phyloP scores from a whole-genome alignment of 2,329 filamentous ascomycete species.

The Clarireedia homoeocarpa region DNA sequence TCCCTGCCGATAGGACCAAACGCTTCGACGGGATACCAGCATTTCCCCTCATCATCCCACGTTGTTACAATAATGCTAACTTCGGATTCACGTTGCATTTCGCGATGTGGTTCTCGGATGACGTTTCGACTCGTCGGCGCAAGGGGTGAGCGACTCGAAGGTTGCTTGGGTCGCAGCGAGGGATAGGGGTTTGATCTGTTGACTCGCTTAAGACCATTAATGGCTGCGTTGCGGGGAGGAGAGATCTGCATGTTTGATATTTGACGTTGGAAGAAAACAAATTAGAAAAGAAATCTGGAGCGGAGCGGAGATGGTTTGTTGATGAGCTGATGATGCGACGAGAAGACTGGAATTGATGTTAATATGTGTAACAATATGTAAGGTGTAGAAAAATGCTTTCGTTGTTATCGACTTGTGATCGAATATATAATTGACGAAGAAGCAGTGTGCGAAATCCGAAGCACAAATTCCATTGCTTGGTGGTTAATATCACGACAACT shows the following conservation, averaged over 20 bases:
- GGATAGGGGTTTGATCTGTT: not conserved
- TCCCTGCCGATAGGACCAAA: constrained; percentile 8
- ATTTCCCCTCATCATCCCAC: constrained; percentile 10
- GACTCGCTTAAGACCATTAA: constrained; percentile 7
- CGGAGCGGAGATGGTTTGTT: not conserved
- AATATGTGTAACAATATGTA: constrained; percentile 7
- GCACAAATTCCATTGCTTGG: constrained; percentile 5
- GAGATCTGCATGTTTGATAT: constrained; percentile 7
- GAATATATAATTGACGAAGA: constrained; percentile 7
- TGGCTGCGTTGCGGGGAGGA: constrained; percentile 8
- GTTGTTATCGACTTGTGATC: constrained; percentile 3
- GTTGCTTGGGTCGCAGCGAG: constrained; percentile 1
- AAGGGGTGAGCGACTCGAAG: constrained; percentile 4
- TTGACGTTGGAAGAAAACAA: not conserved
- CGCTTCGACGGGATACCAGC: constrained; percentile 10
- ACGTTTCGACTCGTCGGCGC: constrained; percentile 1
- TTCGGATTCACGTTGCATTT: constrained; percentile 8
- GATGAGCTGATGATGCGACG: not conserved
- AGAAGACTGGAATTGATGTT: constrained; percentile 8
- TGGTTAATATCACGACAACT: not conserved
- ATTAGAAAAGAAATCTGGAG: not conserved
- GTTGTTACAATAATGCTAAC: constrained; percentile 12
- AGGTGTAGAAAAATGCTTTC: constrained; percentile 6
- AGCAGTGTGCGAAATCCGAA: not conserved
- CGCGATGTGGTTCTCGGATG: not conserved